Base-by-base conservation (phyloP, 2,329 filamentous ascomycete species). In the Trichoderma sp. region DNA sequence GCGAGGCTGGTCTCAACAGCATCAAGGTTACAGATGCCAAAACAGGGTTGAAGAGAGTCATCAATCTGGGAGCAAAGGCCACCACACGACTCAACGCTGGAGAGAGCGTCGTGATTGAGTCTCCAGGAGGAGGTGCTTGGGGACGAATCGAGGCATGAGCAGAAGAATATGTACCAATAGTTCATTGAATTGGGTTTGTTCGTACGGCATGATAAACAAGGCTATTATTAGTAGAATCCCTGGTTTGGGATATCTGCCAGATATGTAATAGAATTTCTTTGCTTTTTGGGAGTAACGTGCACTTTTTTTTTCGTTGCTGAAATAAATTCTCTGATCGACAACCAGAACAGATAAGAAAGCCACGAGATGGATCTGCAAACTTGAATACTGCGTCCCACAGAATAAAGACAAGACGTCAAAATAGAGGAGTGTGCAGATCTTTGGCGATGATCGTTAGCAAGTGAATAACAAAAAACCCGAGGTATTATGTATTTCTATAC, bases 51-150 rank as follows among this genome's bases (percentile, higher is more conserved):
- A 75, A 67, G 74, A 74, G 85, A 64, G 81, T 82, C 62, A 86
- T 90, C 73, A 89, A 88, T 73, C 76, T 90, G 20, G 88, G 88
- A 0, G 87, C 84, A 4, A 91, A 90, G 80, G 89, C 89, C 70
- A 89, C 87, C 1, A 87, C 87, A 2, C 81, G 80, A 15, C 88
- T 90, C 84, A 81, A 85, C 73, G 80, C 84, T 1, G 89, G 89
- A 0, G 88, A 91, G 77, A 81, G 88, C 11, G 88, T 91, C 70
- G 87, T 90, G 53, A 82, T 91, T 6, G 83, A 84, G 73, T 91
- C 88, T 9, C 89, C 89, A 15, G 89, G 89, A 34, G 89, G 89
- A 58, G 89, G 89, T 58, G 89, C 86, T 0, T 91, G 88, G 87
- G 88, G 88, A 0, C 76, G 30, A 36, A 36, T 34, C n/a, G 39